Conservation (phyloP, 169 alveolate genomes). For the Plasmodium falciparum region DNA sequence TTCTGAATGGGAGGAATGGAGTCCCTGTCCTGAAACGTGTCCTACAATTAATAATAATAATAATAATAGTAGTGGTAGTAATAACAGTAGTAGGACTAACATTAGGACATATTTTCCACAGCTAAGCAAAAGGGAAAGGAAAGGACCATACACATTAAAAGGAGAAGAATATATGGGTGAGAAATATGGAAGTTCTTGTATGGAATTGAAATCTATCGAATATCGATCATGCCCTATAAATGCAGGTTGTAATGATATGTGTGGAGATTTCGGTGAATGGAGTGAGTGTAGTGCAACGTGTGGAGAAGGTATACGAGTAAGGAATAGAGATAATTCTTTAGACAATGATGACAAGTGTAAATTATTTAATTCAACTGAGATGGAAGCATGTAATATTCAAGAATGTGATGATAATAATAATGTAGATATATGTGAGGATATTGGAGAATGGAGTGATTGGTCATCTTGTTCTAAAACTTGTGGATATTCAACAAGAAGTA, state of each 20-base stretch:
- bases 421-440: constrained; percentile 42
- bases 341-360: constrained; percentile 22
- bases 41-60: not conserved
- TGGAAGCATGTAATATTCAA: constrained; percentile 69
- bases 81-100: not conserved
- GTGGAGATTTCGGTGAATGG: constrained; percentile 77
- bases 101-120: not conserved
- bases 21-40: constrained; percentile 44
- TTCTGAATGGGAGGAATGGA: constrained; percentile 74
- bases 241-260: constrained; percentile 41
- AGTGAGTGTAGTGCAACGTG: constrained; percentile 58
- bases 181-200: constrained; percentile 42
- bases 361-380: constrained; percentile 41
- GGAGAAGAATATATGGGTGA: constrained; percentile 25
- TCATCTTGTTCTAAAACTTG: constrained; percentile 63
- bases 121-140: constrained; percentile 63
- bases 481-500: constrained; percentile 64
- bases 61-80: too few species aligned
- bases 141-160: constrained; percentile 63
- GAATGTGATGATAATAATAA: constrained; percentile 23
- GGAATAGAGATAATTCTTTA: constrained; percentile 15
- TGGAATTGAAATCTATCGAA: constrained; percentile 50
- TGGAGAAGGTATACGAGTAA: constrained; percentile 59
- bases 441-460: constrained; percentile 73
- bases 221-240: constrained; percentile 46